Evolutionary conservation across 2,329 filamentous ascomycete genomes (phyloP), one percentile per base, ranked within the genome.

Genomic region (Phaeoacremonium minimum): DNA sequence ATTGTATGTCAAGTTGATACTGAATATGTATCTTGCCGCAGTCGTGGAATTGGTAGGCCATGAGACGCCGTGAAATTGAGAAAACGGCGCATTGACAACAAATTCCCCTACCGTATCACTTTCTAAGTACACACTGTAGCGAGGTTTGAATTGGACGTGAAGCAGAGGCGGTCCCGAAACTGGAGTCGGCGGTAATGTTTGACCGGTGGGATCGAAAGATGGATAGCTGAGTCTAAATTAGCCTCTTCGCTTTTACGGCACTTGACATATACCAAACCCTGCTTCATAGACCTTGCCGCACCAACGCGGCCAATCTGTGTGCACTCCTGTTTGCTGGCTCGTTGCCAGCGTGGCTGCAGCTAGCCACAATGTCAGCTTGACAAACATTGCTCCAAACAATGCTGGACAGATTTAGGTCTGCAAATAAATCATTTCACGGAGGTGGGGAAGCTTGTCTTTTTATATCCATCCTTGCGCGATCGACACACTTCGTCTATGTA

Each of bases 61-160:
- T 2, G 56, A 47, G 4, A 46, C 47, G 4, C 68, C 69, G 32
- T 57, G 55, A 50, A 58, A 67, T 4, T 53, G 52, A 5, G 67
- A 71, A 6, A 69, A 43, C 7, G 47, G 53, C 2, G 68, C 64
- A 15, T 64, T 59, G 30, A 73, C 58, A 5, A 72, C 52, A 36
- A 72, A 66, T 14, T 66, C 61, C 4, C 57, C 69, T 4, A 47
- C 41, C 4, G 43, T 35, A 38, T 72, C 69, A 30, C 52, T 58
- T 13, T 58, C 59, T 3, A 73, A 53, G 35, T 71, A 73, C 30
- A 73, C 55, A 47, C 58, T 71, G 47, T 70, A 63, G 2, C 69
- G 61, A 6, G 69, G 63, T 20, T 57, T 56, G 45, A 71, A 57
- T 33, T 68, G 65, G 28, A 73, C 49, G 37, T 70, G 46, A 3